Base-by-base conservation (phyloP, 306 rosid species). In the Vigna mungo region DNA sequence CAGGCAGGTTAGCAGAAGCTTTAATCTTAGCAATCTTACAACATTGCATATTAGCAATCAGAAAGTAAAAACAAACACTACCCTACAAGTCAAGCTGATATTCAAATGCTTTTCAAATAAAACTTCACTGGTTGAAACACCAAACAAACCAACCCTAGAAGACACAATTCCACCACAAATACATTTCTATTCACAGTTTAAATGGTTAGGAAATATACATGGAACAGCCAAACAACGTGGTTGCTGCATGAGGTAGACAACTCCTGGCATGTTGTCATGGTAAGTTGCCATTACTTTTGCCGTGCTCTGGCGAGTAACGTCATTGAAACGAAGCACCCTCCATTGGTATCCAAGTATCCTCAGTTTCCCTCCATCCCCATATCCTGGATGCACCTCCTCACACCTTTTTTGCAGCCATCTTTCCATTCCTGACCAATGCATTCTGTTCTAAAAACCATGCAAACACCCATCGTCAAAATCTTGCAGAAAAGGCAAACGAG, bases 221-320 rank as follows among this genome's bases (percentile, higher is more conserved):
- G 97, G 98, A 83, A 90, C 96, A 76, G 98, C 98, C 68, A 95
- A 85, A 68, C 97, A 95, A 83, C 89, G 87, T 6, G 97, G 90
- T 78, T 92, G 97, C 84, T 90, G 98, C 96, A 90, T 95, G 39
- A 90, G 80, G 61, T 78, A 81, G 56, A 95, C 70, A 25, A 81
- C 81, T 3, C 71, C 92, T 0, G 97, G 89, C 60, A 83, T 89
- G 46, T 87, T 85, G 60, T 85, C 82, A 9, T 44, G 77, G 80
- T 37, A 88, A 52, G 88, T 78, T 43, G 87, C 91, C 97, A 92
- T 46, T 5, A 92, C 91, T 83, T 95, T 95, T 21, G 67, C 91
- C 0, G 97, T 85, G 76, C 98, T 95, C 76, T 92, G 98, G 70
- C 97, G 93, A 39, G 97, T 95, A 41, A 81, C 87, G 4, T 88